These are phyloP conservation scores for Ampelocalamus luodianensis DNA, from an alignment of 176 grass and related monocot species.

Conservation along the genomic window DNA sequence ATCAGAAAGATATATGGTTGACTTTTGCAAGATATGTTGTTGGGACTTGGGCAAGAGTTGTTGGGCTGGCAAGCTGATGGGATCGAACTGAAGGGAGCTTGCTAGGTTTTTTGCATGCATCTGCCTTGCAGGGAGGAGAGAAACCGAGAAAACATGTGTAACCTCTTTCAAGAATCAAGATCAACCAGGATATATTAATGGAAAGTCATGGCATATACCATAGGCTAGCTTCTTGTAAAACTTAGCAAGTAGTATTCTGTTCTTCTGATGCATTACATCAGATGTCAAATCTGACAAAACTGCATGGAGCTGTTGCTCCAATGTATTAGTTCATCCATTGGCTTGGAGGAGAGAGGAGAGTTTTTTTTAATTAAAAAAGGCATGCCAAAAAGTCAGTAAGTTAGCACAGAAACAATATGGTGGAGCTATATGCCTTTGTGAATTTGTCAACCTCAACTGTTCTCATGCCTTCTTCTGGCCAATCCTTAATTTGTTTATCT, in stretches of 20 bases:
- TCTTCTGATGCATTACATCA: not conserved
- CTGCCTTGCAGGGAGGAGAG: not conserved
- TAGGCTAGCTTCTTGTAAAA: not conserved
- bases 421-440: constrained; percentile 18
- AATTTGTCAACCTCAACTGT: constrained; percentile 40
- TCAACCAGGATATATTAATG: not conserved
- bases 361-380: not conserved
- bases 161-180: not conserved
- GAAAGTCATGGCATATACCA: constrained; percentile 3
- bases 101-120: constrained; percentile 2
- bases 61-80: constrained; percentile 17
- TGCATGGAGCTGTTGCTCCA: constrained; percentile 17
- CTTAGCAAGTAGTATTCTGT: not conserved
- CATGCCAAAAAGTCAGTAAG: constrained; percentile 11
- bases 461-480: constrained; percentile 30
- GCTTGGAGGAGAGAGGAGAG: not conserved
- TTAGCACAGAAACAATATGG: constrained; percentile 20
- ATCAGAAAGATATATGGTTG: constrained; percentile 36
- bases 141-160: not conserved
- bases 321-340: not conserved
- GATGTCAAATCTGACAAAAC: constrained; percentile 1
- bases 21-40: constrained; percentile 39
- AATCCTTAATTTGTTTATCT: constrained; percentile 34
- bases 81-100: constrained; percentile 15
- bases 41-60: constrained; percentile 23